phyloP scores from a whole-genome alignment of 2,329 filamentous ascomycete species.

The Aspergillus persii region DNA sequence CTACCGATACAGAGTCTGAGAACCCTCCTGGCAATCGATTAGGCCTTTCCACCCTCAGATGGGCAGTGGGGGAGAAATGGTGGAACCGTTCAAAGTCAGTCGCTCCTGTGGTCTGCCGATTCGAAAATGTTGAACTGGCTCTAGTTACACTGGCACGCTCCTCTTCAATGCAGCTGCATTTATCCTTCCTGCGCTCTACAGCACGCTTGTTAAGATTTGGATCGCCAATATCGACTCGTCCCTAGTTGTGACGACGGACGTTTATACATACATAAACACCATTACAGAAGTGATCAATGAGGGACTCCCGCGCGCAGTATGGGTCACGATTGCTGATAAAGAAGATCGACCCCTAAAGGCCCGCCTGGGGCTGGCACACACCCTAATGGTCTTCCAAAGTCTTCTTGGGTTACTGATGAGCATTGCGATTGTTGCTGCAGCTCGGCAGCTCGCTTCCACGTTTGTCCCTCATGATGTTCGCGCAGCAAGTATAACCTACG shows the following conservation, averaged over 20 bases:
- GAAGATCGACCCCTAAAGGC: constrained; percentile 51
- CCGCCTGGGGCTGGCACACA: constrained; percentile 61
- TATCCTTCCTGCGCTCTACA: constrained; percentile 64
- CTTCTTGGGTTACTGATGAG: constrained; percentile 60
- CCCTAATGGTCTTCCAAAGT: constrained; percentile 54
- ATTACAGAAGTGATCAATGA: constrained; percentile 70
- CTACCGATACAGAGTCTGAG: too few species aligned
- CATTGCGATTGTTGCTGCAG: constrained; percentile 56
- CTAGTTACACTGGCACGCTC: too few species aligned
- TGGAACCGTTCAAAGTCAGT: too few species aligned
- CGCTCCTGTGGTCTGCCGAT: too few species aligned
- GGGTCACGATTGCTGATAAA: constrained; percentile 66
- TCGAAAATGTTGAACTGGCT: too few species aligned
- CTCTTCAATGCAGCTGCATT: constrained; percentile 47
- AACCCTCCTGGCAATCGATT: too few species aligned
- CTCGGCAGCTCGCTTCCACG: constrained; percentile 54
- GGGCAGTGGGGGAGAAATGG: too few species aligned
- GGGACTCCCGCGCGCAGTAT: constrained; percentile 66
- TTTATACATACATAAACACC: constrained; percentile 67
- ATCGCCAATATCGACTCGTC: constrained; percentile 65
- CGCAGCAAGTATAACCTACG: constrained; percentile 58
- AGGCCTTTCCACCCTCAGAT: too few species aligned
- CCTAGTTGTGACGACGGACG: constrained; percentile 62
- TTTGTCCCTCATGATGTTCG: constrained; percentile 64
- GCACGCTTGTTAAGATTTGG: constrained; percentile 65